Base-by-base conservation (phyloP, 176 grass and related monocot species). In the Zoysia pacifica region DNA sequence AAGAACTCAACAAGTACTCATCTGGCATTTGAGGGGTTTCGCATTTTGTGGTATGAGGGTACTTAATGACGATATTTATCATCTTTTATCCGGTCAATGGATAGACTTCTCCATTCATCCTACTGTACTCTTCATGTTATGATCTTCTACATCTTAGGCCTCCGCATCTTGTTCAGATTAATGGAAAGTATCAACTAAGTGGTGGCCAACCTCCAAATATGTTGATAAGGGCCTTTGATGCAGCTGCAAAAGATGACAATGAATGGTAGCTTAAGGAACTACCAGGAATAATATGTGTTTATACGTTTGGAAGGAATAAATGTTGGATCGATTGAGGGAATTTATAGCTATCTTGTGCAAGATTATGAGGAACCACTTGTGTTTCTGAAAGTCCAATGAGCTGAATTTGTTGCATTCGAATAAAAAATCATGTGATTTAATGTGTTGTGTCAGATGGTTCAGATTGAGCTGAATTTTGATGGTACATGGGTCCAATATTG, bases 141-240 rank as follows among this genome's bases (percentile, higher is more conserved):
- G 28, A 28, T 28, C 28, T 28, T 28, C 28, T 28, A 28, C 28
- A 28, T 28, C 28, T 0, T 28, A 28, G 28, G 28, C 28, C 28
- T 28, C 28, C 28, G 28, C 28, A 13, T 89, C 61, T 68, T 15
- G 60, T 62, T 79, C 81, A 91, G 92, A 95, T 95, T 65, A 91
- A 93, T 86, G 90, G 82, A 55, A 94, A 95, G 62, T 84, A 83
- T 86, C 79, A 91, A 70, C 79, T 95, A 44, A 98, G 92, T 58
- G 92, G 96, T 20, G 96, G 96, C 11, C 96, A 94, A 78, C 96
- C 92, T 72, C 90, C 96, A 50, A 89, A 89, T 80, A 79, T 79
- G 67, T 95, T 95, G 60, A 79, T 73, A 48, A 91, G 72, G 79
- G 87, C 90, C 8, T 95, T 99, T 59, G 79, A 89, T 60, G 70